Evolutionary conservation across 768 basidiomycete species (phyloP), one percentile per base, ranked within the genome.

Genomic region (Auricularia sp.): DNA sequence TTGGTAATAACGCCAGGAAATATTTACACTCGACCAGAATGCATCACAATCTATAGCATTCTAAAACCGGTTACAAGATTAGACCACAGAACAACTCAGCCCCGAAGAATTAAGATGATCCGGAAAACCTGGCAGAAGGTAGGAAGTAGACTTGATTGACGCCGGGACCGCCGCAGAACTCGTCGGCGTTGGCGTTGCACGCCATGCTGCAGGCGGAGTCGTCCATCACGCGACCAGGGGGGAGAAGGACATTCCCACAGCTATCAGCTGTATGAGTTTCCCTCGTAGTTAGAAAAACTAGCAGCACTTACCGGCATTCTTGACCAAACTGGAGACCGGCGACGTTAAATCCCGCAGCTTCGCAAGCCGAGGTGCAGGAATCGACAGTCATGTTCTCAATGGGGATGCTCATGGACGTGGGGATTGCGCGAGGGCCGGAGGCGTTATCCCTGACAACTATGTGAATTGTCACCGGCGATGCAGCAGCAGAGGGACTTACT

Each of bases 161-260:
- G 16, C 47, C 47, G 21, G 88, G 86, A 42, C 89, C 90, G n/a
- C 90, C 89, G 68, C 90, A 92, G 67, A 84, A 85, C 69, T 90
- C 84, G 1, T 83, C 77, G 51, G 73, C 75, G 65, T 87, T 85
- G 11, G 87, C 89, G 2, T 73, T 74, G 70, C 89, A 91, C 34
- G 78, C 67, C 87, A 89, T 89, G 69, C 78, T 79, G 70, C 90
- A 93, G 62, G 83, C 83, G 1, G 61, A 35, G 51, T 65, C 10
- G 61, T 69, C 54, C 67, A 62, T 59, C 18, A 62, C 21, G 64
- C 36, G 65, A 36, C 54, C 14, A 62, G 62, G n/a, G 14, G 44
- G 64, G 14, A 85, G 76, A 61, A 92, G 75, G 11, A 77, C 74
- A 70, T 90, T 80, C 2, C 89, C 90, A 68, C 92, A 94, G 75